Evolutionary conservation across 1,284 basidiomycete species (phyloP).

Genomic region (Cutaneotrichosporon mucoides): DNA sequence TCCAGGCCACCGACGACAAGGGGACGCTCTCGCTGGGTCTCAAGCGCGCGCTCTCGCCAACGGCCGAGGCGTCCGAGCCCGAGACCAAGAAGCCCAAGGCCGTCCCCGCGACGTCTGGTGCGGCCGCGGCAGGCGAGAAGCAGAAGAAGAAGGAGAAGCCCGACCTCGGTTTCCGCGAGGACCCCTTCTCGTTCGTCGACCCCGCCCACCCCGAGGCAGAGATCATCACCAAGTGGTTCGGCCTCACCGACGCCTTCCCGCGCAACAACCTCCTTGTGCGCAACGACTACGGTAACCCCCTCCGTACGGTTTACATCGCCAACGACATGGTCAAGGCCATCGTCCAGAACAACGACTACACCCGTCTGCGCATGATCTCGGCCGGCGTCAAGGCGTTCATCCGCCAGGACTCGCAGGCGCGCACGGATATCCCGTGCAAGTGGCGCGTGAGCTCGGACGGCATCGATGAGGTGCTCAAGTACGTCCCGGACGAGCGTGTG

Average conservation of each 20-base stretch:
- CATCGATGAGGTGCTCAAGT: conserved; percentile 73
- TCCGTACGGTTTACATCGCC: conserved; percentile 83
- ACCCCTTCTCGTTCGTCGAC: conserved; percentile 78
- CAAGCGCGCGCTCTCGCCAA: conserved; percentile 28
- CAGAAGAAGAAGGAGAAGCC: conserved; percentile 46
- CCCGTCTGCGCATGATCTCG: conserved; percentile 77
- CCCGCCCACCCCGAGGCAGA: conserved; percentile 66
- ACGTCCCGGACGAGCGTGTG: conserved; percentile 63
- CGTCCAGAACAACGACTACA: conserved; percentile 77
- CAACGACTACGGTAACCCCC: conserved; percentile 70
- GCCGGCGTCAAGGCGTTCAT: conserved; percentile 78
- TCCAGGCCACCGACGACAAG: conserved; percentile 24
- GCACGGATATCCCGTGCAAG: conserved; percentile 52
- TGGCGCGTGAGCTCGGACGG: conserved; percentile 78
- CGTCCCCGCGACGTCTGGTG: neutral
- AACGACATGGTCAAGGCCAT: conserved; percentile 78
- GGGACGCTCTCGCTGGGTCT: conserved; percentile 12
- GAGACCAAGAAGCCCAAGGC: conserved; percentile 24
- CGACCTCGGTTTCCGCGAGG: conserved; percentile 70
- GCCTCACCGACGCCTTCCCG: conserved; percentile 63
- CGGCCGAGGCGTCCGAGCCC: conserved; percentile 9
- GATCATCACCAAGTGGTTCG: conserved; percentile 64
- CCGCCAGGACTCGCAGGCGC: conserved; percentile 54
- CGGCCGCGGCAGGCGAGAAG: conserved; percentile 1
- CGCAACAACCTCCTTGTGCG: conserved; percentile 71